These are phyloP conservation scores for Chlamydomonas eustigma DNA, from an alignment of 139 green algal species.

Conservation along the genomic window DNA sequence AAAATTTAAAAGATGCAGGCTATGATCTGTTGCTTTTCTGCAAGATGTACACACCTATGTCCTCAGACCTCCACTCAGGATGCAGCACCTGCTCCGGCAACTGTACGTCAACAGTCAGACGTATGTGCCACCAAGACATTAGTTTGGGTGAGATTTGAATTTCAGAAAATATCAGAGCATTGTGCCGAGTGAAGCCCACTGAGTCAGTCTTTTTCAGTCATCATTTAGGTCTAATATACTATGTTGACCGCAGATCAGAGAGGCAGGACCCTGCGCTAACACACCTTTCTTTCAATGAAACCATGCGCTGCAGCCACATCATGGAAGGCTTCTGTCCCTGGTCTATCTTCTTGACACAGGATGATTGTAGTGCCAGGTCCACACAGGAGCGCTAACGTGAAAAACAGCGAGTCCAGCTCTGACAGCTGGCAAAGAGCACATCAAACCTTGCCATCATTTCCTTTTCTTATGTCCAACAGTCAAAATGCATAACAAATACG, in stretches of 20 bases:
- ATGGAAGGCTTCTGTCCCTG: not conserved
- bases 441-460: not conserved
- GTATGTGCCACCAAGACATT: not conserved
- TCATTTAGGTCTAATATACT: not conserved
- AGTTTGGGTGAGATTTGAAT: not conserved
- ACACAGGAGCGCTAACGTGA: not conserved
- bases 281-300: not conserved
- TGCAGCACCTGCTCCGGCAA: not conserved
- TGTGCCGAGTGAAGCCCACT: not conserved
- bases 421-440: not conserved
- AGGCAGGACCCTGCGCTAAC: not conserved
- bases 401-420: constrained; percentile 6
- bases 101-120: not conserved
- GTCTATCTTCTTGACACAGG: not conserved
- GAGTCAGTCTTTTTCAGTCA: not conserved
- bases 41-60: not conserved
- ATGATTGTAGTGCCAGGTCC: not conserved
- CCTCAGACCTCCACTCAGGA: constrained; percentile 5
- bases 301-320: constrained; percentile 1
- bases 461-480: no score
- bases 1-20: no score
- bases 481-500: no score
- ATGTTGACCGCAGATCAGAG: not conserved
- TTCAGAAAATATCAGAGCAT: not conserved
- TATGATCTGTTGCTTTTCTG: no score